Evolutionary conservation across 1,139 yeast species (phyloP), one percentile per base, ranked within the genome.

Genomic region (Saccharomycopsis hybrid): DNA sequence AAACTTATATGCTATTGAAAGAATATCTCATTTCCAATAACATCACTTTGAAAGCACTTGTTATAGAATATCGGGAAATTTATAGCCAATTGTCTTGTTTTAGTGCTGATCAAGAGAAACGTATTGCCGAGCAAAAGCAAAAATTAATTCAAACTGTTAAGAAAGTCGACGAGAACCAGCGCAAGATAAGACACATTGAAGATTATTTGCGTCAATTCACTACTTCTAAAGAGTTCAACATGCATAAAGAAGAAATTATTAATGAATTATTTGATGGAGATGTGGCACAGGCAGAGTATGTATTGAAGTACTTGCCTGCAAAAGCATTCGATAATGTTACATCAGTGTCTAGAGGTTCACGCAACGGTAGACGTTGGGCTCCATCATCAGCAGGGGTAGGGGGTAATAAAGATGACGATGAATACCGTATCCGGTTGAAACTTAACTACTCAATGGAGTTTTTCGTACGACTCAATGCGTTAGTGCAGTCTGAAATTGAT

Each of bases 231-330:
- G 43, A 38, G 33, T 28, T 41, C 25, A 18, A n/a, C 3, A n/a
- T 46, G 7, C 3, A 2, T 18, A 28, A 9, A 3, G 28, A 11
- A 2, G 41, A 46, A 29, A 11, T 46, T 4, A n/a, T 33, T 5
- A n/a, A n/a, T n/a, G 41, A 41, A 13, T 4, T 46, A 25, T 46
- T 46, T 42, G 47, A 46, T 33, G n/a, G 25, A 7, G 49, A 46
- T 27, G 40, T 9, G 11, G 46, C 9, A 2, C 9, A 2, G 2
- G 29, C 32, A 4, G 30, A 43, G 11, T 24, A 43, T 13, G 29
- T 43, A 2, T 18, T 33, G 11, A 2, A 32, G 29, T 32, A 24
- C 8, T 43, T 43, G 46, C 28, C 30, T 11, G 24, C 7, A 5
- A 9, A 9, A 7, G 39, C 24, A 5, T 36, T 7, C 24, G n/a